Percentiles rank a stretch among this genome's conserved stretches.
Evolutionary conservation across 163 green algal genomes (phyloP).

Genomic region (Volvox carteri): DNA sequence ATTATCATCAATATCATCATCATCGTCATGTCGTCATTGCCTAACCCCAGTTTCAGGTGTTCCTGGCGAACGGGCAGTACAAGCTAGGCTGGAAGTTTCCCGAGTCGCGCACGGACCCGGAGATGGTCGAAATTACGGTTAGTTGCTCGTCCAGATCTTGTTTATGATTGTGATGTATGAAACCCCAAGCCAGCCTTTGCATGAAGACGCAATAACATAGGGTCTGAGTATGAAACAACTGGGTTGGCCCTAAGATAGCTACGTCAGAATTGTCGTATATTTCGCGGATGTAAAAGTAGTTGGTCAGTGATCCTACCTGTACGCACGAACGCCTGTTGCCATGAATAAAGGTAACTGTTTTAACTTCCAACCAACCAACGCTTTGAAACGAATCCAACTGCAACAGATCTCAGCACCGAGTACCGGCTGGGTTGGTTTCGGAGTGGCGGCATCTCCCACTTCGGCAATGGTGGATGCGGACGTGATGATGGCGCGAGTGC

Average conservation of each 20-base stretch:
- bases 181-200: not conserved
- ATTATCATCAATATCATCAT: not conserved
- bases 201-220: no score
- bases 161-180: not conserved
- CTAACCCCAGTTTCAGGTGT: not conserved
- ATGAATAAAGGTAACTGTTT: not conserved
- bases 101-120: no score
- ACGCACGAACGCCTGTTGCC: no score
- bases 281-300: no score
- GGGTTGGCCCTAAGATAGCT: no score
- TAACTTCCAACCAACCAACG: not conserved
- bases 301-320: no score
- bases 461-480: conserved; percentile 4
- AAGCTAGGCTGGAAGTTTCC: conserved; percentile 2
- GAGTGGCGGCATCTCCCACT: not conserved
- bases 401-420: not conserved
- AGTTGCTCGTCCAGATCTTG: not conserved
- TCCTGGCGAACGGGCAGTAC: conserved; percentile 27
- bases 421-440: conserved; percentile 31
- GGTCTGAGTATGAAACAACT: no score
- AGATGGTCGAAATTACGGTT: conserved; percentile 1
- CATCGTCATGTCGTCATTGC: not conserved
- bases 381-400: not conserved
- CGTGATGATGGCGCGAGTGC: conserved; percentile 26
- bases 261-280: no score